These are phyloP conservation scores for Leccinum pachyderme DNA, from an alignment of 1,284 basidiomycete species.

Conservation along the genomic window DNA sequence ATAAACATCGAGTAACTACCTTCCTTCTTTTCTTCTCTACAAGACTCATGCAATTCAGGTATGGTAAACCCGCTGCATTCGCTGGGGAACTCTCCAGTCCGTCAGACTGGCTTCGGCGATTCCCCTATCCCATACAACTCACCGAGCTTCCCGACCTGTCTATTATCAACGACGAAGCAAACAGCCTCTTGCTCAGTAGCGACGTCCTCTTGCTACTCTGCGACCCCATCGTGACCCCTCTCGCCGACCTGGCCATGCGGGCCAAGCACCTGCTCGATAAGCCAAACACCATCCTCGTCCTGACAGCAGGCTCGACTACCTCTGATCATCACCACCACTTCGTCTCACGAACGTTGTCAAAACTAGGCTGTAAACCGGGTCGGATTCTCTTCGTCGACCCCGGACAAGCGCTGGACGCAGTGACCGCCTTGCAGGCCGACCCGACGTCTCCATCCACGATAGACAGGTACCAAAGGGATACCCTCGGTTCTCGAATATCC, in stretches of 20 bases:
- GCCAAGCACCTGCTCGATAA: constrained; percentile 40
- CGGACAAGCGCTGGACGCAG: constrained; percentile 50
- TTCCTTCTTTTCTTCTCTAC: constrained; percentile 10
- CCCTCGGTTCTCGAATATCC: constrained; percentile 55
- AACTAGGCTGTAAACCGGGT: constrained; percentile 21
- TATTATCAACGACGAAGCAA: constrained; percentile 13
- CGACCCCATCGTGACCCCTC: constrained; percentile 53
- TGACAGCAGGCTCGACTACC: constrained; percentile 36
- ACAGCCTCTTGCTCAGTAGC: constrained; percentile 43
- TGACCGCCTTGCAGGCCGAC: constrained; percentile 45
- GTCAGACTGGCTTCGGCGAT: constrained; percentile 55
- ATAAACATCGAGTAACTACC: constrained; percentile 43
- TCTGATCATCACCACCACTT: constrained; percentile 17
- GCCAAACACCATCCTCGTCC: constrained; percentile 51
- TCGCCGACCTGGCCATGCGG: constrained; percentile 37
- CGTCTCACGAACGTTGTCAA: constrained; percentile 19
- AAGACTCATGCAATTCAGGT: constrained; percentile 16
- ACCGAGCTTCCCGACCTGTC: constrained; percentile 40
- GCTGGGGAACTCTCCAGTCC: constrained; percentile 31
- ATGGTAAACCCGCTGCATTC: constrained; percentile 24
- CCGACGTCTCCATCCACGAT: constrained; percentile 48
- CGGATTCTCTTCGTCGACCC: constrained; percentile 56
- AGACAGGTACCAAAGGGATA: constrained; percentile 63
- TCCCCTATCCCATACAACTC: constrained; percentile 47
- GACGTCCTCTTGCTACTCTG: constrained; percentile 60